These are phyloP conservation scores for Colletotrichum gigasporum DNA, from an alignment of 2,329 filamentous ascomycete genomes.

Conservation along the genomic window DNA sequence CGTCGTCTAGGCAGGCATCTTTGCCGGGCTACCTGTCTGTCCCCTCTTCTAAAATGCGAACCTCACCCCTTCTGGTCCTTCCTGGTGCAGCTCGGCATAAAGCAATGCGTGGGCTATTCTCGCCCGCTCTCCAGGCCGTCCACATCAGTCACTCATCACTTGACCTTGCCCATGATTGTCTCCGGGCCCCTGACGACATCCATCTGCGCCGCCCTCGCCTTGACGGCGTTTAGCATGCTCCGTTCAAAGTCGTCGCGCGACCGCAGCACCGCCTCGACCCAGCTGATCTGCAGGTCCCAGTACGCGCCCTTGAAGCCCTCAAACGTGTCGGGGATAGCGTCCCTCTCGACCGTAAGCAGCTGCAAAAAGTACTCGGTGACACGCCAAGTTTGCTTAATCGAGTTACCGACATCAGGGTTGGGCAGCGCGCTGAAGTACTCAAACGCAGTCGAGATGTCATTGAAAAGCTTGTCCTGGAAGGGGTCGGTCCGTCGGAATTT, in stretches of 20 bases:
- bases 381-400: constrained; percentile 92
- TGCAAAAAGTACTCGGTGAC: constrained; percentile 86
- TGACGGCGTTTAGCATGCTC: constrained; percentile 86
- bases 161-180: constrained; percentile 95
- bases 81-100: too few species aligned
- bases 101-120: too few species aligned
- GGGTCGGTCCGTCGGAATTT: constrained; percentile 89
- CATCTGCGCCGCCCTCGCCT: constrained; percentile 87
- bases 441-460: constrained; percentile 91
- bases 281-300: constrained; percentile 93
- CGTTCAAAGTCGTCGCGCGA: constrained; percentile 93
- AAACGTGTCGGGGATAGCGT: constrained; percentile 79
- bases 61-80: too few species aligned
- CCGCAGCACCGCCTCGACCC: constrained; percentile 92
- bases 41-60: too few species aligned
- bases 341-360: constrained; percentile 80
- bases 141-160: constrained; percentile 54
- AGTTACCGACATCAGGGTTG: constrained; percentile 73
- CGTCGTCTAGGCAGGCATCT: too few species aligned
- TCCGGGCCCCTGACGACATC: constrained; percentile 83
- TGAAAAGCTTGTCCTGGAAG: constrained; percentile 92
- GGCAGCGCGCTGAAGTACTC: constrained; percentile 83
- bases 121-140: background rate
- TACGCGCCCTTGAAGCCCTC: constrained; percentile 85
- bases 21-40: too few species aligned